phyloP scores from a whole-genome alignment of 2,329 filamentous ascomycete species.

The Diplodia scrobiculata region DNA sequence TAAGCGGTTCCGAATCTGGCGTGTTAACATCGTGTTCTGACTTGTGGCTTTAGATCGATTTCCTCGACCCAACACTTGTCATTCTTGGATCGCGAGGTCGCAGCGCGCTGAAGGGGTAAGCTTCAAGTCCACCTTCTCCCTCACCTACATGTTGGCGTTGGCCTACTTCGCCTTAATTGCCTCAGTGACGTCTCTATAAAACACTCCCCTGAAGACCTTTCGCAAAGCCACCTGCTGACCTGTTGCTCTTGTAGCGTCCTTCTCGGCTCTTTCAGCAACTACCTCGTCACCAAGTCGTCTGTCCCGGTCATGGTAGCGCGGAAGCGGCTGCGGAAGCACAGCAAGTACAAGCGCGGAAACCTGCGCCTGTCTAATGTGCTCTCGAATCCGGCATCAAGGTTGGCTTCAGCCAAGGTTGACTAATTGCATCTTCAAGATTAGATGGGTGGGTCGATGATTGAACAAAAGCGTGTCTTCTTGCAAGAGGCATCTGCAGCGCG shows the following conservation, averaged over 20 bases:
- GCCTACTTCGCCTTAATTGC: background rate
- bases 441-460: background rate
- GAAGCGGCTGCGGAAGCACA: conserved; percentile 84
- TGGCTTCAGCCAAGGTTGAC: conserved; percentile 76
- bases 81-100: conserved; percentile 89
- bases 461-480: background rate
- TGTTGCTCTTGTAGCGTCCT: conserved; percentile 66
- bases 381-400: conserved; percentile 65
- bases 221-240: background rate
- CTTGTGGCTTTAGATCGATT: conserved; percentile 67
- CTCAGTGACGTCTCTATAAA: background rate
- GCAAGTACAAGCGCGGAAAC: conserved; percentile 72
- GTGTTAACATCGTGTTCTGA: background rate
- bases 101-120: conserved; percentile 89
- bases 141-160: background rate
- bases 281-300: conserved; percentile 93
- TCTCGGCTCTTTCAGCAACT: conserved; percentile 94
- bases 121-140: background rate
- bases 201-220: background rate
- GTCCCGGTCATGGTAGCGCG: conserved; percentile 97
- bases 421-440: conserved; percentile 43
- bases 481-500: background rate
- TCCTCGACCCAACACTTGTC: conserved; percentile 85
- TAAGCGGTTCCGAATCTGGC: conserved; percentile 42
- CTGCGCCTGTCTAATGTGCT: conserved; percentile 81